These are phyloP conservation scores for Lippia alba DNA, from an alignment of 305 asterid species.

Conservation along the genomic window DNA sequence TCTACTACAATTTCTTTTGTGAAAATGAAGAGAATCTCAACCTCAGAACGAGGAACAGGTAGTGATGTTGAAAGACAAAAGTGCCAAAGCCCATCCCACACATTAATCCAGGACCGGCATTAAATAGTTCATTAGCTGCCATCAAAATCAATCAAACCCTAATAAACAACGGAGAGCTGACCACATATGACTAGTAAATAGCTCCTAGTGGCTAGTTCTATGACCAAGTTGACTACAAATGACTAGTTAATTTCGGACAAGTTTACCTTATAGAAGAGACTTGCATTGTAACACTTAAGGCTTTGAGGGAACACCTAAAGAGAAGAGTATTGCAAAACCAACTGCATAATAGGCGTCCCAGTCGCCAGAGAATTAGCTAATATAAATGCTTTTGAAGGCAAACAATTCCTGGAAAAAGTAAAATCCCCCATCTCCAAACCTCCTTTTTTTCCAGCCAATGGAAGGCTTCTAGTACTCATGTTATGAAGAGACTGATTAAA, in stretches of 20 bases:
- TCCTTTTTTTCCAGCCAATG: neutral
- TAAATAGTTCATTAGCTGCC: too few species aligned
- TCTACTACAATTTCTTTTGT: too few species aligned
- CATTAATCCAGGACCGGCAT: too few species aligned
- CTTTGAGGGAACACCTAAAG: neutral
- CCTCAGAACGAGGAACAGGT: too few species aligned
- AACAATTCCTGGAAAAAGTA: neutral
- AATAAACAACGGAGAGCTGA: neutral
- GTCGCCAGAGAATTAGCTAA: neutral
- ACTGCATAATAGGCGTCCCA: neutral
- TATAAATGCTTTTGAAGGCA: constrained; percentile 11
- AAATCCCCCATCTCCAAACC: constrained; percentile 12
- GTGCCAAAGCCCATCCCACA: too few species aligned
- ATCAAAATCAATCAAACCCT: too few species aligned
- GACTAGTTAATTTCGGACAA: neutral
- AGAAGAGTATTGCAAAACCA: neutral
- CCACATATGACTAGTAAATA: neutral
- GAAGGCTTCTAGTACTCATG: constrained; percentile 9
- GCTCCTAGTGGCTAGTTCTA: neutral
- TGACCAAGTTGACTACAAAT: neutral
- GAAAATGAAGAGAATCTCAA: too few species aligned
- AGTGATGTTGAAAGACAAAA: too few species aligned
- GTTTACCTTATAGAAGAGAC: neutral
- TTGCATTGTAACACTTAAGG: neutral
- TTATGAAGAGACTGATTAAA: neutral